phyloP scores from a whole-genome alignment of 768 basidiomycete species.

The Leccinum longicurvipes region DNA sequence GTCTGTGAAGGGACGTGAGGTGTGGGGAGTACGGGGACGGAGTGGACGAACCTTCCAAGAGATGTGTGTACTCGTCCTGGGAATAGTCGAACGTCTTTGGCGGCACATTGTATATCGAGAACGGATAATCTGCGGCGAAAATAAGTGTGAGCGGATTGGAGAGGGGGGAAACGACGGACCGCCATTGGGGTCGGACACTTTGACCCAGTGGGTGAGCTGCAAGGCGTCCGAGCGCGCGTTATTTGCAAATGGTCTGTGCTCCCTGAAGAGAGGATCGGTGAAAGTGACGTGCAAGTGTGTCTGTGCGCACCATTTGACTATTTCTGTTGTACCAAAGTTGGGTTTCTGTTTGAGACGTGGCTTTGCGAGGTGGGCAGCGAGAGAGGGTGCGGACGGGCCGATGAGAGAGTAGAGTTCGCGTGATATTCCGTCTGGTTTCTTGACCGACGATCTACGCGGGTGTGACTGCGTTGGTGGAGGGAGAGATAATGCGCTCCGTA shows the following conservation, averaged over 20 bases:
- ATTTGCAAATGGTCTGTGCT: conserved; percentile 71
- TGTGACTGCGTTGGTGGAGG: conserved; percentile 35
- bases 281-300: background rate
- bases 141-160: background rate
- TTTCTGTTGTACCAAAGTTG: conserved; percentile 58
- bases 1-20: conserved; percentile 41
- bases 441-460: conserved; percentile 43
- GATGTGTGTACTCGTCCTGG: conserved; percentile 81
- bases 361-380: conserved; percentile 76
- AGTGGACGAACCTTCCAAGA: conserved; percentile 59
- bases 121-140: conserved; percentile 61
- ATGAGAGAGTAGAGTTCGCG: conserved; percentile 93
- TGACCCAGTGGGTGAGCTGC: conserved; percentile 83
- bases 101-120: conserved; percentile 79
- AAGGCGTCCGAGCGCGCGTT: conserved; percentile 63
- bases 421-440: conserved; percentile 88
- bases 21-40: background rate
- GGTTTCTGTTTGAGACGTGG: conserved; percentile 87
- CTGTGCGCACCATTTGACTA: conserved; percentile 63
- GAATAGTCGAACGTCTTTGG: conserved; percentile 67
- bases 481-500: conserved; percentile 79
- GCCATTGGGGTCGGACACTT: conserved; percentile 50
- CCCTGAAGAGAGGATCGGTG: conserved; percentile 48
- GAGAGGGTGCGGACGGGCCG: conserved; percentile 85
- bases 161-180: conserved; percentile 40